These are phyloP conservation scores for Solanum dulcamara DNA, from an alignment of 257 asterid species.

Conservation along the genomic window DNA sequence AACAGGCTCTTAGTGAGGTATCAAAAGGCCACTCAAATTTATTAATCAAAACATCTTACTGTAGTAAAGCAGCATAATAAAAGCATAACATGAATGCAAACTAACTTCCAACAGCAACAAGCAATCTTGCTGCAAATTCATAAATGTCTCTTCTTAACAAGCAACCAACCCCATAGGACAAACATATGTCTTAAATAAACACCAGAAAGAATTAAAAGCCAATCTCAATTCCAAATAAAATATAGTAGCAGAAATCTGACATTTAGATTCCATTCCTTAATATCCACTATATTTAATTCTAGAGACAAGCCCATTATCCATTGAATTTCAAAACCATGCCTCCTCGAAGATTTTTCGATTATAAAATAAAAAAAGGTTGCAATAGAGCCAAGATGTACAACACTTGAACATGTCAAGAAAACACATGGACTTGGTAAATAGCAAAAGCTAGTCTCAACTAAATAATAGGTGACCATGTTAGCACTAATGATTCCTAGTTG, in stretches of 20 bases:
- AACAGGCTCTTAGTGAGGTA: too few relatives aligned
- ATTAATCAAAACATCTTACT: neutral
- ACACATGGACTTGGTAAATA: neutral
- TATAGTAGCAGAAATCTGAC: neutral
- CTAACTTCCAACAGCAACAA: neutral
- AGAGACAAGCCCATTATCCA: neutral
- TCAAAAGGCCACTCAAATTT: conserved; percentile 1
- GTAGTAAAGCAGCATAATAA: neutral
- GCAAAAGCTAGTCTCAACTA: neutral
- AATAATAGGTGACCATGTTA: neutral
- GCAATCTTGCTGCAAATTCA: neutral
- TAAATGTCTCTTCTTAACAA: neutral
- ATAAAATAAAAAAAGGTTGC: neutral
- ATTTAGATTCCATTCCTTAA: neutral
- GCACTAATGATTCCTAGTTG: neutral
- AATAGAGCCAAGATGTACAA: neutral
- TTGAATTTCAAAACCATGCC: neutral
- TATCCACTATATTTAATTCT: neutral
- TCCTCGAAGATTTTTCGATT: neutral
- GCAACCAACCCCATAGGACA: neutral
- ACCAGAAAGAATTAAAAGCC: neutral
- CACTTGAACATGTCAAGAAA: neutral
- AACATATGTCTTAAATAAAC: neutral
- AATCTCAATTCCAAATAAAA: neutral
- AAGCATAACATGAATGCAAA: conserved; percentile 16